phyloP scores from a whole-genome alignment of 2,329 filamentous ascomycete species.

The Dactylellina sp. region DNA sequence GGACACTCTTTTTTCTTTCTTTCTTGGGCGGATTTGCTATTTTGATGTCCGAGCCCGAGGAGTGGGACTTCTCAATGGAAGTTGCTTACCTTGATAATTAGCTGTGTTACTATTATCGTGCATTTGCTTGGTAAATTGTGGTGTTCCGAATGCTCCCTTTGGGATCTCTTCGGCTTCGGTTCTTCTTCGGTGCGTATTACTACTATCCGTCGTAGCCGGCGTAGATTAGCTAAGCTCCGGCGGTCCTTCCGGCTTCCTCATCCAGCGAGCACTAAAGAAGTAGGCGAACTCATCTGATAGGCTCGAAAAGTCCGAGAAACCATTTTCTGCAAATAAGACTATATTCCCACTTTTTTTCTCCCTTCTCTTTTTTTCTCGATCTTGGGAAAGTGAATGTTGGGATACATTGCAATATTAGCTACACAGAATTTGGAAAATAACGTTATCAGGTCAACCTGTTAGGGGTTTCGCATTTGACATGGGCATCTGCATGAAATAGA shows the following conservation, averaged over 20 bases:
- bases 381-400: no score
- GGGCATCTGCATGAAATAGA: background rate
- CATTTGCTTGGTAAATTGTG: no score
- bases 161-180: background rate
- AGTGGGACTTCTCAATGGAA: no score
- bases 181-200: background rate
- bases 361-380: background rate
- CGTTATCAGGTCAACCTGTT: conserved; percentile 21
- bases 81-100: no score
- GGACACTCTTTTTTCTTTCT: no score
- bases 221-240: conserved; percentile 48
- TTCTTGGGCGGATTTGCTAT: no score
- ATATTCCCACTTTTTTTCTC: conserved; percentile 28
- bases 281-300: conserved; percentile 15
- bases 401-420: no score
- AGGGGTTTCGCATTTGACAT: background rate
- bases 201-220: conserved; percentile 29
- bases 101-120: no score
- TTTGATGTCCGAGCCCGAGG: no score
- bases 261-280: background rate
- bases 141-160: no score
- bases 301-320: background rate
- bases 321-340: conserved; percentile 31
- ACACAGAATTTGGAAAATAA: no score
- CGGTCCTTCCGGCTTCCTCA: conserved; percentile 16